Conservation (phyloP, 2,329 filamentous ascomycete genomes). For the Nothopassalora personata region DNA sequence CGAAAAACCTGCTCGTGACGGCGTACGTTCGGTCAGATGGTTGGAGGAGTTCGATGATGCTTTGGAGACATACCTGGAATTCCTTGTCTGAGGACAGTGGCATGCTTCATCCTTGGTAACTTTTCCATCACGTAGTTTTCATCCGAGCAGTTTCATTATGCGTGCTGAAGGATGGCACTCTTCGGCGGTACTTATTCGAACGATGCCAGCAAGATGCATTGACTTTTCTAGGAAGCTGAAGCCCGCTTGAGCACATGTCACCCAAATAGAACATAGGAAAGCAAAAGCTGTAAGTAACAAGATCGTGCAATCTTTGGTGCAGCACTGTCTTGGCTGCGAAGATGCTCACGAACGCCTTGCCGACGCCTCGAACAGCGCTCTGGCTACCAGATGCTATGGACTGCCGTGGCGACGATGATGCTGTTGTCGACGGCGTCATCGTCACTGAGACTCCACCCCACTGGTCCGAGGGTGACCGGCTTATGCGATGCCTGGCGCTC, state of each 20-base stretch:
- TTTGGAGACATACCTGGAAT: no score
- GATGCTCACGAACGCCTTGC: conserved; percentile 4
- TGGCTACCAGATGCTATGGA: not conserved
- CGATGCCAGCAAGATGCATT: not conserved
- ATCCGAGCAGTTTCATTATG: not conserved
- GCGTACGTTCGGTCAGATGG: no score
- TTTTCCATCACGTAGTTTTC: no score
- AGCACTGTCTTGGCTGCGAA: conserved; percentile 3
- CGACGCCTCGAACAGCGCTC: conserved; percentile 1
- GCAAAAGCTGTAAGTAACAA: not conserved
- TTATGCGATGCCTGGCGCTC: conserved; percentile 1
- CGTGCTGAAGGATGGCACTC: not conserved
- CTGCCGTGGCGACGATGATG: not conserved
- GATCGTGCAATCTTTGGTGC: no score
- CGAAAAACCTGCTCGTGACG: no score
- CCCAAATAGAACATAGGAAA: not conserved
- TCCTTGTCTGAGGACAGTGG: no score
- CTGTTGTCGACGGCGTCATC: not conserved
- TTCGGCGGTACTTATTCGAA: not conserved
- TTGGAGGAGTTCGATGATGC: no score
- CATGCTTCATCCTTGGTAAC: no score
- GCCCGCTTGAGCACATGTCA: not conserved
- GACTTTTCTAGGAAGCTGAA: not conserved
- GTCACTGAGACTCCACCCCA: not conserved
- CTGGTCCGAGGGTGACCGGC: not conserved